A percentile compares a stretch with the other conserved stretches of the same genome.
Evolutionary conservation across 1,139 yeast genomes (phyloP).

Genomic region (Fermentozyma sake): DNA sequence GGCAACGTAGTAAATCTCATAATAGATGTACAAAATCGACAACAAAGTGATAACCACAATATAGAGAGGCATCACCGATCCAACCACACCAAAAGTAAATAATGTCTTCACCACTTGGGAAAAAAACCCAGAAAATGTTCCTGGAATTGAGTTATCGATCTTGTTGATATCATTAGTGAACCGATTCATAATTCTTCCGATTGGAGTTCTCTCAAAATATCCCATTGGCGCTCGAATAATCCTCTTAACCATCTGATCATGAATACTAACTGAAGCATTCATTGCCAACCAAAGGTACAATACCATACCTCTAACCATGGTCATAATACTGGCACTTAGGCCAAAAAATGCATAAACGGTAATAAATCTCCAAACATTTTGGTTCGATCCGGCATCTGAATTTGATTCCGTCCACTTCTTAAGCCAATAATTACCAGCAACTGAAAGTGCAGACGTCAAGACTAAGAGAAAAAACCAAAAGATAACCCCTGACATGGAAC

Average conservation of each 20-base stretch:
- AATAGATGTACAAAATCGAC: constrained; percentile 45
- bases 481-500: constrained; percentile 18
- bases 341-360: constrained; percentile 30
- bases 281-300: constrained; percentile 17
- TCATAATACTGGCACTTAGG: constrained; percentile 18
- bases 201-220: constrained; percentile 28
- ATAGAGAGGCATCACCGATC: constrained; percentile 48
- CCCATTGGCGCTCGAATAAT: constrained; percentile 27
- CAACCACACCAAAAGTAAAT: constrained; percentile 48
- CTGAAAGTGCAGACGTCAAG: constrained; percentile 13
- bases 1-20: constrained; percentile 49
- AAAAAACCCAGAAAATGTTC: constrained; percentile 40
- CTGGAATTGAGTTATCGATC: constrained; percentile 52
- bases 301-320: constrained; percentile 13
- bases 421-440: constrained; percentile 51
- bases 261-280: constrained; percentile 20
- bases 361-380: constrained; percentile 18
- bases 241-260: constrained; percentile 21
- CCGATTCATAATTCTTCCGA: constrained; percentile 33
- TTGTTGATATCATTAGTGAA: constrained; percentile 69
- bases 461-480: constrained; percentile 12
- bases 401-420: constrained; percentile 56
- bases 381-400: constrained; percentile 22
- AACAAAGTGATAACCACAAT: constrained; percentile 37
- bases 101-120: constrained; percentile 37